Percentiles rank a stretch among this genome's conserved stretches.
Evolutionary conservation across 169 alveolate genomes (phyloP).

Genomic region (Eimeria acervulina): DNA sequence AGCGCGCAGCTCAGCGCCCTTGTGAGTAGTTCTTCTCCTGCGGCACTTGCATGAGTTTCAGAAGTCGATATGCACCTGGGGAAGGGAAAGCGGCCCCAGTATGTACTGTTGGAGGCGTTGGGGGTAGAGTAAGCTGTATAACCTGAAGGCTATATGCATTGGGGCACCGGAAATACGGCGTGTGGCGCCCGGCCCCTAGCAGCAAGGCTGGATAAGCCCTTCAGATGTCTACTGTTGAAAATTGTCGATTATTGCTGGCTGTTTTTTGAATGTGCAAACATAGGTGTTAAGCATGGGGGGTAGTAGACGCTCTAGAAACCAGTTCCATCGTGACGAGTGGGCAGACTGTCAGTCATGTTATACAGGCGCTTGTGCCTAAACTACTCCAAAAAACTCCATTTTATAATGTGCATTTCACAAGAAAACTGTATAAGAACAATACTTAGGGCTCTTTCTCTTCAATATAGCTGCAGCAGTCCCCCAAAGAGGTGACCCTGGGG

Average conservation of each 20-base stretch:
- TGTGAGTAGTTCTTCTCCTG: background rate
- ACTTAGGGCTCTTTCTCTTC: background rate
- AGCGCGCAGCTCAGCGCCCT: background rate
- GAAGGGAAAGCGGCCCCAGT: background rate
- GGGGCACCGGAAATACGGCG: background rate
- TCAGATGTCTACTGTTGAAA: background rate
- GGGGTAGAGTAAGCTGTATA: background rate
- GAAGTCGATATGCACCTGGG: background rate
- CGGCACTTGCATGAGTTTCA: background rate
- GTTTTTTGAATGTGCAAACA: background rate
- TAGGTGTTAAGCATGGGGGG: background rate
- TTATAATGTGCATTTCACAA: background rate
- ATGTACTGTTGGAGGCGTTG: background rate
- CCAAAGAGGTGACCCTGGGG: constrained; percentile 13
- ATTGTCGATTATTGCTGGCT: background rate
- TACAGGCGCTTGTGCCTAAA: background rate
- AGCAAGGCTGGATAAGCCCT: background rate
- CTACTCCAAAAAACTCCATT: background rate
- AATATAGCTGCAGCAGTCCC: background rate
- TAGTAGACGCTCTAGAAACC: background rate
- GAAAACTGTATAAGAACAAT: background rate
- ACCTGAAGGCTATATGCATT: background rate
- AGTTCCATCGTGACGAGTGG: background rate
- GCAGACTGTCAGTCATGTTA: background rate
- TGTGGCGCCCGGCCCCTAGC: background rate